Evolutionary conservation across 2,329 filamentous ascomycete species (phyloP).

Genomic region (Penicillium decumbens): DNA sequence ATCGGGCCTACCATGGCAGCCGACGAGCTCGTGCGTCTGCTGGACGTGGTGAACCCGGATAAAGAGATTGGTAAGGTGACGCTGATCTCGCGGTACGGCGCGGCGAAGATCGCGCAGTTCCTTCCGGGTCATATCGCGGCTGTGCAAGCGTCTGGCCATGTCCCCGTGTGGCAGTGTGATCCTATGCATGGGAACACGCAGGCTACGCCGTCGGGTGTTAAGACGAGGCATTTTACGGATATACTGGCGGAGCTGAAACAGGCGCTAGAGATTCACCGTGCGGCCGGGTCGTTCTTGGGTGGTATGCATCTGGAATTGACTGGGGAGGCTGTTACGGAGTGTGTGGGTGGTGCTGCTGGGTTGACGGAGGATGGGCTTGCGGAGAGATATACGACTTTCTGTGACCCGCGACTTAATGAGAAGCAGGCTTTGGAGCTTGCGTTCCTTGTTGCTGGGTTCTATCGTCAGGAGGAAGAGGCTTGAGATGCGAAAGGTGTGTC

Average conservation of each 20-base stretch:
- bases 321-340: conserved; percentile 94
- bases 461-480: conserved; percentile 46
- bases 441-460: conserved; percentile 86
- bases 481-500: background rate
- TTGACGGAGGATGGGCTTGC: conserved; percentile 83
- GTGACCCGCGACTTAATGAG: conserved; percentile 91
- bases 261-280: conserved; percentile 77
- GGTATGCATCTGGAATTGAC: conserved; percentile 94
- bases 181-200: conserved; percentile 88
- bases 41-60: conserved; percentile 78
- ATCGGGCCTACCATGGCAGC: conserved; percentile 80
- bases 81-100: conserved; percentile 91
- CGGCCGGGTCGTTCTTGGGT: conserved; percentile 79
- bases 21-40: conserved; percentile 69
- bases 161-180: conserved; percentile 95
- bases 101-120: conserved; percentile 66
- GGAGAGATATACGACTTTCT: conserved; percentile 91
- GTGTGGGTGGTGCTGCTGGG: conserved; percentile 81
- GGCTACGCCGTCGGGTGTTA: conserved; percentile 69
- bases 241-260: conserved; percentile 83
- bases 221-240: conserved; percentile 85
- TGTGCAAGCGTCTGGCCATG: conserved; percentile 70
- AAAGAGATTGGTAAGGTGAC: conserved; percentile 89
- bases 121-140: conserved; percentile 83
- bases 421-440: conserved; percentile 95